Conservation (phyloP, 1,139 yeast species). For the Candida smagusa region DNA sequence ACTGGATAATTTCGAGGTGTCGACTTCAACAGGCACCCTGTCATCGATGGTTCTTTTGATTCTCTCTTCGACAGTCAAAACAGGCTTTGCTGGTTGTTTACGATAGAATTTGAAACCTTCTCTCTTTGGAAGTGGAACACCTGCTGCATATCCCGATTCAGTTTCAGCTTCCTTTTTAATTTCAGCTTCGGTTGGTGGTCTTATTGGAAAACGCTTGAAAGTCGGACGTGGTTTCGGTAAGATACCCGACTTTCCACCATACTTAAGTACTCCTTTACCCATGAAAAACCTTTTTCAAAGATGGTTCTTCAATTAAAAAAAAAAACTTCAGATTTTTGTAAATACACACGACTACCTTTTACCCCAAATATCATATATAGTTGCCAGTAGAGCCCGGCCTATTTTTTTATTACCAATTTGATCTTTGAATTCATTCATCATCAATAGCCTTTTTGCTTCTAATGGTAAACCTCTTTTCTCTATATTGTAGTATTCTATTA, state of each 20-base stretch:
- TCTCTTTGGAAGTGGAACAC: slow-evolving; percentile 68
- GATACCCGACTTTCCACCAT: slow-evolving; percentile 76
- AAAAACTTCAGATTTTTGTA: neutral
- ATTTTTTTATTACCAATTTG: slow-evolving; percentile 63
- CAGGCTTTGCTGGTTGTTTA: slow-evolving; percentile 47
- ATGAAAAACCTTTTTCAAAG: slow-evolving; percentile 15
- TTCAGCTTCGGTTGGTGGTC: slow-evolving; percentile 43
- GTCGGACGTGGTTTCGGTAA: slow-evolving; percentile 75
- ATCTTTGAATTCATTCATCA: slow-evolving; percentile 43
- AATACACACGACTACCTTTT: slow-evolving; percentile 5
- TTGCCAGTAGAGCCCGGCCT: slow-evolving; percentile 57
- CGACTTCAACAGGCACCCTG: slow-evolving; percentile 29
- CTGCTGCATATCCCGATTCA: slow-evolving; percentile 70
- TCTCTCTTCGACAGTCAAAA: slow-evolving; percentile 56
- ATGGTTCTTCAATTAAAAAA: neutral
- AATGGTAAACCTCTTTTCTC: slow-evolving; percentile 12
- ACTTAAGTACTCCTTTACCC: slow-evolving; percentile 52
- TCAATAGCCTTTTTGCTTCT: slow-evolving; percentile 36
- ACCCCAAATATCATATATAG: slow-evolving; percentile 65
- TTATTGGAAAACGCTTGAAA: slow-evolving; percentile 58
- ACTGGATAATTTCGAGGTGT: slow-evolving; percentile 34
- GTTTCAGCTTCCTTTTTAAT: slow-evolving; percentile 40
- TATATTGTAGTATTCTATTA: slow-evolving; percentile 37
- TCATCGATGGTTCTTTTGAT: slow-evolving; percentile 52
- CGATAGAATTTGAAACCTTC: slow-evolving; percentile 41